Conservation (phyloP, 805 yeast species). For the Clavispora carvajalis region DNA sequence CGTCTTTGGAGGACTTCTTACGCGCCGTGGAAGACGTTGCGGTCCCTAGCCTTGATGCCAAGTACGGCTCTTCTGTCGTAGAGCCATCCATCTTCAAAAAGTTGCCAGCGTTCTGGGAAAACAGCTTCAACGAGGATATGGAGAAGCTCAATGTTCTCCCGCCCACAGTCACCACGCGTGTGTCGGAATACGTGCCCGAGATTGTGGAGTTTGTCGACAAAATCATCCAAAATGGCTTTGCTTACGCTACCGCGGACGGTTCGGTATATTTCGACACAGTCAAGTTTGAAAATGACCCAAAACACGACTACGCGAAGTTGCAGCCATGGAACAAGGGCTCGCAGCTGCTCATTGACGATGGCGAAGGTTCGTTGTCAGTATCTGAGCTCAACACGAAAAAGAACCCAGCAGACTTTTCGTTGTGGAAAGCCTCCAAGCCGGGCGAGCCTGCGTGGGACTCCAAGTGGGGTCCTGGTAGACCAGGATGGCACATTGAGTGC, state of each 20-base stretch:
- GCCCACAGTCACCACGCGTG: conserved; percentile 85
- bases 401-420: conserved; percentile 82
- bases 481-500: conserved; percentile 99
- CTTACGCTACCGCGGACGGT: conserved; percentile 78
- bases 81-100: conserved; percentile 81
- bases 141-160: conserved; percentile 73
- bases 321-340: conserved; percentile 98
- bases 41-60: conserved; percentile 65
- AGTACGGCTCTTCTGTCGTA: conserved; percentile 68
- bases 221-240: conserved; percentile 78
- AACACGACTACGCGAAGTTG: conserved; percentile 87
- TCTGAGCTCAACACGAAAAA: conserved; percentile 52
- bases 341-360: conserved; percentile 79
- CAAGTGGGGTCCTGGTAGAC: conserved; percentile 96
- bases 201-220: conserved; percentile 72
- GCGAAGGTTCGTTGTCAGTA: conserved; percentile 79
- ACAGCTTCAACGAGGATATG: conserved; percentile 83
- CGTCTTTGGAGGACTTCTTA: conserved; percentile 35
- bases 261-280: conserved; percentile 94
- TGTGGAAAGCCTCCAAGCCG: conserved; percentile 94
- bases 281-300: conserved; percentile 63
- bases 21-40: conserved; percentile 64
- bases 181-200: conserved; percentile 92
- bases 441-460: conserved; percentile 97
- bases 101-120: conserved; percentile 88